Base-by-base conservation (phyloP, 345 rosid genomes). In the Aegle marmelos region DNA sequence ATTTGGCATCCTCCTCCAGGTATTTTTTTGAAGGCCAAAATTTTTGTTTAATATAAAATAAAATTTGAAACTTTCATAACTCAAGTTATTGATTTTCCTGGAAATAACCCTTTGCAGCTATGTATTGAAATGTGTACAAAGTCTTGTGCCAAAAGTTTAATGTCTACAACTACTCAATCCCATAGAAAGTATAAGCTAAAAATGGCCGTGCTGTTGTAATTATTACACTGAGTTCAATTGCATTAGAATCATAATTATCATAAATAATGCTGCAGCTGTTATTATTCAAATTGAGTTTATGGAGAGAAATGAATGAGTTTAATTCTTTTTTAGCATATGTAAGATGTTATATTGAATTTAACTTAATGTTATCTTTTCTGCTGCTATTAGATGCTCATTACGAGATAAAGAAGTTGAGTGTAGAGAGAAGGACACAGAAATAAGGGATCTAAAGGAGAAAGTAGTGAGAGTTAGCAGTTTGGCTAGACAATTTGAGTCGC, bases 1-100 rank as follows among this genome's bases (percentile, higher is more conserved):
- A 90, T 78, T 66, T 96, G 77, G 97, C 98, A 80, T 92, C 97
- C 41, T 85, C 92, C 69, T 91, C 98, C 13, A 94, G 98, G 99
- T 96, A 83, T 62, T 65, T 68, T 68, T 27, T 50, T 4, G 36
- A 8, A 28, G 28, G 11, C 28, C 13, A 25, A 24, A 2, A 9
- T 28, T n/a, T 50, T 45, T 7, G 16, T 45, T 45, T 41, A 45
- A 45, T 17, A 21, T 48, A 21, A n/a, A 68, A 45, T 45, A 45
- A 21, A 65, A n/a, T 56, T 36, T 41, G 25, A 5, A 75, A 19
- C 30, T 11, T 25, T 36, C 9, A 6, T 36, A 25, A 7, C 7
- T 70, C 1, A 9, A 4, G 10, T 59, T 14, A 37, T 33, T 57
- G 64, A 34, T 72, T 57, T 33, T 13, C 17, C 13, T 10, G 6